Evolutionary conservation across 306 rosid genomes (phyloP), one percentile per base, ranked within the genome.

Genomic region (Pachyrhizus erosus): DNA sequence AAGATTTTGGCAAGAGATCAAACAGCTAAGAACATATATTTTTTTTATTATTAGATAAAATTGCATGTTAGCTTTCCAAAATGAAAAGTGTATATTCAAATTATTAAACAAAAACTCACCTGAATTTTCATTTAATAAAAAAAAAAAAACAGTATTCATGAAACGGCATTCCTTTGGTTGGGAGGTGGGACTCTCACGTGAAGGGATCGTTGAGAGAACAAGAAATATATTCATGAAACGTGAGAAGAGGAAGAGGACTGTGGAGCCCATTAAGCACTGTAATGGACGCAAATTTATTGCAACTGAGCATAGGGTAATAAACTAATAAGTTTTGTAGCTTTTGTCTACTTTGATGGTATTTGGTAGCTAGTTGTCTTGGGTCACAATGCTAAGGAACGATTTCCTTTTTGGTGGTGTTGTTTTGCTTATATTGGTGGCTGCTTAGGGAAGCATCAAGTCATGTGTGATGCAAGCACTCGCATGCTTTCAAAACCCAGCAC

Each of bases 211-310:
- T 64, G 76, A 45, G 82, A 82, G 57, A 65, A 39, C 1, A 54
- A 64, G 45, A 60, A 27, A 64, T 57, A 24, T 27, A 62, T 62
- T 74, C 46, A 79, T 61, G 64, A 82, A 79, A 80, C 55, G 70
- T 67, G 73, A 83, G 78, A 66, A 18, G 75, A 68, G 43, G 67
- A 33, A 13, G 84, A 81, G 80, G 46, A 51, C 11, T 61, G 97
- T 88, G 93, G 98, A 87, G 90, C 94, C 98, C 94, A 87, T 0
- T 4, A 58, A 84, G 92, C 93, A 89, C 85, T 87, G 84, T 24
- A 33, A 46, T 17, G 90, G 80, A 85, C 80, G 82, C 74, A n/a
- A n/a, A n/a, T n/a, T n/a, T n/a, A n/a, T 88, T 88, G 87, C 74
- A 77, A 77, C 76, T 29, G 82, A 82, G 70, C 75, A 74, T 69